phyloP scores from a whole-genome alignment of 2,329 filamentous ascomycete species.

The Phyllosticta capitalensis region DNA sequence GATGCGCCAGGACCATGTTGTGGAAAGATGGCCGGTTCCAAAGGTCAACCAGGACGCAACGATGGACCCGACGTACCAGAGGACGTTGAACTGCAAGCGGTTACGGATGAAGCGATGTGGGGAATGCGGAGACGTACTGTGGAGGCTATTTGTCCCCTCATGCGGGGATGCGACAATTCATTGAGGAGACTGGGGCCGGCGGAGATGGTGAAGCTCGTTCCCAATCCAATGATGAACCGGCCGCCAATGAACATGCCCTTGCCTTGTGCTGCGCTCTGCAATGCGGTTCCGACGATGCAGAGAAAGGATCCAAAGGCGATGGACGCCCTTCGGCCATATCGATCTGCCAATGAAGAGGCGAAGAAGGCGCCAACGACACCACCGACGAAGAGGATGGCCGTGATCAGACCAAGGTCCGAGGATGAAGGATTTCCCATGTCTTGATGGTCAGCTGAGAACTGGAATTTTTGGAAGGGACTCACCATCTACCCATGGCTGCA shows the following conservation, averaged over 20 bases:
- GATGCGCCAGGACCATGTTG: slow-evolving; percentile 41
- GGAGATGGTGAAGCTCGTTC: slow-evolving; percentile 30
- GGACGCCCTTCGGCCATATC: neutral
- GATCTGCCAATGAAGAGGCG: slow-evolving; percentile 1
- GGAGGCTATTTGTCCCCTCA: slow-evolving; percentile 5
- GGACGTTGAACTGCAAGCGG: slow-evolving; percentile 6
- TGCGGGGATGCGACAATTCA: slow-evolving; percentile 3
- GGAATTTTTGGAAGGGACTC: slow-evolving; percentile 12
- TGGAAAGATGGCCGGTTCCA: slow-evolving; percentile 26
- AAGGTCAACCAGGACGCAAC: slow-evolving; percentile 7
- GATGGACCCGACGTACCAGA: slow-evolving; percentile 9
- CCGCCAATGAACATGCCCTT: slow-evolving; percentile 33
- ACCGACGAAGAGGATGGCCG: slow-evolving; percentile 2
- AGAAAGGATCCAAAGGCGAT: neutral
- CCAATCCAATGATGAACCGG: slow-evolving; percentile 31
- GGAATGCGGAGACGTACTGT: neutral
- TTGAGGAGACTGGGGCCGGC: slow-evolving; percentile 2
- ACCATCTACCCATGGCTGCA: slow-evolving; percentile 36
- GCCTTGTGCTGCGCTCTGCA: neutral
- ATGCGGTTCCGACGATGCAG: neutral
- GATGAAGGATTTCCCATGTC: neutral
- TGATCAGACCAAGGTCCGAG: neutral
- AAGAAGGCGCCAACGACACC: slow-evolving; percentile 4
- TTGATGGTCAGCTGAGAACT: neutral
- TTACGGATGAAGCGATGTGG: too few relatives aligned